Conservation (phyloP, 2,329 filamentous ascomycete species). For the Trichoderma endophyticum region DNA sequence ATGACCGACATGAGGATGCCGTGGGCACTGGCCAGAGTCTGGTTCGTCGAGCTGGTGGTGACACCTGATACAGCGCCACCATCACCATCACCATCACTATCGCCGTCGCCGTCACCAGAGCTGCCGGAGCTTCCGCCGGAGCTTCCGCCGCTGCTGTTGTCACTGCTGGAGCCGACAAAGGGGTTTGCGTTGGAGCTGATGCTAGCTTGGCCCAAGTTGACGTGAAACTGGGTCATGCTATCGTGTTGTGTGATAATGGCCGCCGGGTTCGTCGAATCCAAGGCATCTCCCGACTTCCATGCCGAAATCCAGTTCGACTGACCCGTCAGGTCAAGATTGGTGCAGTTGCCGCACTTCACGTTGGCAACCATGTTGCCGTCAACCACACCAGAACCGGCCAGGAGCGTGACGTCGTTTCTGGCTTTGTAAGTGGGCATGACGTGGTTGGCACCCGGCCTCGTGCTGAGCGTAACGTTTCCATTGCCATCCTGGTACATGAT, state of each 20-base stretch:
- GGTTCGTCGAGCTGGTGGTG: slow-evolving; percentile 23
- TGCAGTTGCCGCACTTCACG: slow-evolving; percentile 53
- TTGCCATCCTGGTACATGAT: slow-evolving; percentile 57
- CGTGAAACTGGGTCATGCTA: slow-evolving; percentile 39
- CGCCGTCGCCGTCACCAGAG: slow-evolving; percentile 7
- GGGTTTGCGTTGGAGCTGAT: slow-evolving; percentile 51
- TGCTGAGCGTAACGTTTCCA: slow-evolving; percentile 61
- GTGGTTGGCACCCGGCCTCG: slow-evolving; percentile 49
- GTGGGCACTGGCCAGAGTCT: slow-evolving; percentile 43
- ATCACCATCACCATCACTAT: not conserved
- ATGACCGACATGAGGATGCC: slow-evolving; percentile 60
- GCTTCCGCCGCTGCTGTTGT: slow-evolving; percentile 16
- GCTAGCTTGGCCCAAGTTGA: slow-evolving; percentile 49
- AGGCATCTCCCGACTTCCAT: slow-evolving; percentile 46
- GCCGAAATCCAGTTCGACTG: slow-evolving; percentile 51
- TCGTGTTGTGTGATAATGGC: slow-evolving; percentile 48
- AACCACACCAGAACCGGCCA: slow-evolving; percentile 56
- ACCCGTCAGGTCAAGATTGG: slow-evolving; percentile 43
- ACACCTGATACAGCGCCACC: slow-evolving; percentile 12
- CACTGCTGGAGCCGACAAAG: slow-evolving; percentile 36
- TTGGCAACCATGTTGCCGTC: slow-evolving; percentile 57
- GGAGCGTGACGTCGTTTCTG: slow-evolving; percentile 47
- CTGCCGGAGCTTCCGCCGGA: not conserved
- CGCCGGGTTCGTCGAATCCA: slow-evolving; percentile 42
- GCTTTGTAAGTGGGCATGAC: slow-evolving; percentile 45